These are phyloP conservation scores for Microstegium vimineum DNA, from an alignment of 176 grass and related monocot species.

Conservation along the genomic window DNA sequence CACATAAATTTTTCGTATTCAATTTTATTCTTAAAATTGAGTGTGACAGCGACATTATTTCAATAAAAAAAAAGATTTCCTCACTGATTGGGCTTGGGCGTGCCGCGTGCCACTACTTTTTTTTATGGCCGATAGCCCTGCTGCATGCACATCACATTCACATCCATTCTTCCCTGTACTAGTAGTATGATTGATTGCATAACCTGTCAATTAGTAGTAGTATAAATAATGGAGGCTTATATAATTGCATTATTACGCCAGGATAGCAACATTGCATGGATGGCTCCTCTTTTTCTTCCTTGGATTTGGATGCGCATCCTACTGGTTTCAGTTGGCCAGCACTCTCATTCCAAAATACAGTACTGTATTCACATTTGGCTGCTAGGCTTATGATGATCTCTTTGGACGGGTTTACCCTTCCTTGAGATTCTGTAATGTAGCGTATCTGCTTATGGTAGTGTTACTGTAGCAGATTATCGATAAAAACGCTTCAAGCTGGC, in stretches of 20 bases:
- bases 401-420: too few species aligned
- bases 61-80: too few species aligned
- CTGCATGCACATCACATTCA: background rate
- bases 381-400: too few species aligned
- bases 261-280: background rate
- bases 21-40: too few species aligned
- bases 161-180: background rate
- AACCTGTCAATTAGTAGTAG: background rate
- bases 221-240: too few species aligned
- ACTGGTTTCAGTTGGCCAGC: background rate
- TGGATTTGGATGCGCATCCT: background rate
- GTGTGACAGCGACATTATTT: too few species aligned
- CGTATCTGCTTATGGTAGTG: too few species aligned
- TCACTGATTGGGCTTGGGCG: constrained; percentile 20
- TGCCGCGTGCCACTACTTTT: background rate
- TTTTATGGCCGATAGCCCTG: background rate
- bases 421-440: too few species aligned
- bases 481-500: too few species aligned
- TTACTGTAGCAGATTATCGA: too few species aligned
- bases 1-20: too few species aligned
- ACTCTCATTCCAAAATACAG: background rate
- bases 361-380: too few species aligned
- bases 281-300: background rate
- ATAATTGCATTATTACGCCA: background rate
- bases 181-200: background rate